Evolutionary conservation across 108 stramenopile species (phyloP).

Genomic region (Skeletonema potamos): DNA sequence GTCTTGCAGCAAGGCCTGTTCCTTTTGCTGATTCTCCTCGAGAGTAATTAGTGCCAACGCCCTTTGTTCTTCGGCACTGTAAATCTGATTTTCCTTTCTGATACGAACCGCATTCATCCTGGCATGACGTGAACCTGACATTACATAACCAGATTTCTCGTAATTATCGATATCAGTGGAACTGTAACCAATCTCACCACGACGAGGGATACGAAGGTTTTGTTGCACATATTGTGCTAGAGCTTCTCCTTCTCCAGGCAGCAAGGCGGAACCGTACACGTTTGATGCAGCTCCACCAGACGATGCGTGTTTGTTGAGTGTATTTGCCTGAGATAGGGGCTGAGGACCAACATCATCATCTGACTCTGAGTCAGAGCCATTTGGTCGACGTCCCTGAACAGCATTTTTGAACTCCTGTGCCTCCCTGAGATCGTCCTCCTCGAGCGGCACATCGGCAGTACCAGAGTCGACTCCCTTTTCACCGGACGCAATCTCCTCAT

Average conservation of each 20-base stretch:
- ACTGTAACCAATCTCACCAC: constrained; percentile 97
- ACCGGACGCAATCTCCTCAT: background rate
- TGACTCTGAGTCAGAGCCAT: constrained; percentile 51
- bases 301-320: constrained; percentile 44
- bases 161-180: constrained; percentile 91
- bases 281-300: constrained; percentile 45
- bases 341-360: constrained; percentile 70
- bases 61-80: constrained; percentile 96
- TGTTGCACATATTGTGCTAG: constrained; percentile 96
- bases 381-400: constrained; percentile 57
- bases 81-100: constrained; percentile 99
- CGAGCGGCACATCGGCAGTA: constrained; percentile 14
- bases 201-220: constrained; percentile 96
- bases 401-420: constrained; percentile 75
- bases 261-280: constrained; percentile 84
- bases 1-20: constrained; percentile 92
- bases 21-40: constrained; percentile 98
- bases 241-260: constrained; percentile 94
- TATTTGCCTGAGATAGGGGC: constrained; percentile 53
- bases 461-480: background rate
- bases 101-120: constrained; percentile 99
- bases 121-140: constrained; percentile 95
- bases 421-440: constrained; percentile 58
- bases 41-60: constrained; percentile 95
- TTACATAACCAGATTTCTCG: constrained; percentile 95